Evolutionary conservation across 2,329 filamentous ascomycete genomes (phyloP).

Genomic region (Xylaria digitata): DNA sequence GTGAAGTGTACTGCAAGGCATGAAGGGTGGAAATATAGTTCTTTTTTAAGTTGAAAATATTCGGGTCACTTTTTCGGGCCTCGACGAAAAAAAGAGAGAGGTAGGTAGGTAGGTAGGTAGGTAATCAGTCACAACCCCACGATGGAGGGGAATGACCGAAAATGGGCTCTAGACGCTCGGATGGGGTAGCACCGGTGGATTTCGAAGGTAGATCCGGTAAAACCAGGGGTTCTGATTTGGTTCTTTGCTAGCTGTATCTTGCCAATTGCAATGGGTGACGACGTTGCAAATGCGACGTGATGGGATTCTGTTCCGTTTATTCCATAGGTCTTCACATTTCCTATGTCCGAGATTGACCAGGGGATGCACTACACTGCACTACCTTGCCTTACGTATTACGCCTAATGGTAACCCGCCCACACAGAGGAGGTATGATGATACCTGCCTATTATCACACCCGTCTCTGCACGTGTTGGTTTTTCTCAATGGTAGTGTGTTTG

Average conservation of each 20-base stretch:
- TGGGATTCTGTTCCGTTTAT: constrained; percentile 1
- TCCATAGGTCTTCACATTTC: constrained; percentile 9
- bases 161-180: constrained; percentile 17
- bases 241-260: neutral
- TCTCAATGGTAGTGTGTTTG: neutral
- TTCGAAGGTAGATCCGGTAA: constrained; percentile 19
- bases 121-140: constrained; percentile 5
- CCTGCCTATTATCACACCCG: constrained; percentile 18
- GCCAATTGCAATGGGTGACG: constrained; percentile 28
- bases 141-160: constrained; percentile 5
- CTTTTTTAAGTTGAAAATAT: too few relatives aligned
- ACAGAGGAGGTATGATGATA: neutral
- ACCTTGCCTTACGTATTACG: too few relatives aligned
- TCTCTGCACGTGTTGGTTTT: constrained; percentile 14
- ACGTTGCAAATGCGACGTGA: constrained; percentile 23
- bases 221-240: constrained; percentile 23
- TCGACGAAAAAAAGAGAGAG: neutral
- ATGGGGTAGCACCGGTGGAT: constrained; percentile 17
- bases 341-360: constrained; percentile 1
- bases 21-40: neutral
- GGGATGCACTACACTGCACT: too few relatives aligned
- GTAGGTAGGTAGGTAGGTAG: neutral
- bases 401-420: constrained; percentile 7
- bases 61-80: too few relatives aligned
- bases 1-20: constrained; percentile 2